Evolutionary conservation across 306 rosid genomes (phyloP), one percentile per base, ranked within the genome.

Genomic region (Canavalia gladiata): DNA sequence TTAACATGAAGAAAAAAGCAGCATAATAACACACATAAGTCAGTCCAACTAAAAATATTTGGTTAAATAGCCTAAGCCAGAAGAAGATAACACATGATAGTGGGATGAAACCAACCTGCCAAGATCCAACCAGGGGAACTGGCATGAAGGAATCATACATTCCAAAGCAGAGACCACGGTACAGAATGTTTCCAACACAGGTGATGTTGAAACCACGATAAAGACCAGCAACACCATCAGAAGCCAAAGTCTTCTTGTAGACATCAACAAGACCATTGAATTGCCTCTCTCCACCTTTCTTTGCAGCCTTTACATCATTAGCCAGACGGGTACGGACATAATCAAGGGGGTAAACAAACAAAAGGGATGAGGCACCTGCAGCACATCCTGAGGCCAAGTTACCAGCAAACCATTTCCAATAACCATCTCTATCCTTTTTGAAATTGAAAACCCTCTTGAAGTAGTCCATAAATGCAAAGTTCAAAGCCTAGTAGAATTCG

Each of bases 401-500:
- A 0, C 97, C 97, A 1, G 91, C 97, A 87, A 93, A 93, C 94
- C 96, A 91, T 79, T 88, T 93, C 97, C 97, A 91, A 78, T 93
- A 93, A 77, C 97, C 97, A 72, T 93, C 97, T 75, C 7, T 87
- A 59, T 91, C 96, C 81, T 93, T 93, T 90, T 82, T 91, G 90
- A 93, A 93, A 18, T 93, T 93, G 90, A 93, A 93, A 59, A 93
- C 89, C 90, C 97, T 93, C 93, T 91, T 93, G 84, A 93, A 93
- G 91, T 93, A 90, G 90, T 93, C 97, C 89, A 90, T 91, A 75
- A 93, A 93, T 25, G 97, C 97, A 90, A 91, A 93, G 90, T 93
- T 93, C 81, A 91, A 74, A 13, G 97, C 97, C 94, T 93, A 84
- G 75, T 42, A 80, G 57, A 76, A 71, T 65, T 75, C 54, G 25